phyloP scores from a whole-genome alignment of 1,284 basidiomycete genomes.

The Ceratobasidium sp. region DNA sequence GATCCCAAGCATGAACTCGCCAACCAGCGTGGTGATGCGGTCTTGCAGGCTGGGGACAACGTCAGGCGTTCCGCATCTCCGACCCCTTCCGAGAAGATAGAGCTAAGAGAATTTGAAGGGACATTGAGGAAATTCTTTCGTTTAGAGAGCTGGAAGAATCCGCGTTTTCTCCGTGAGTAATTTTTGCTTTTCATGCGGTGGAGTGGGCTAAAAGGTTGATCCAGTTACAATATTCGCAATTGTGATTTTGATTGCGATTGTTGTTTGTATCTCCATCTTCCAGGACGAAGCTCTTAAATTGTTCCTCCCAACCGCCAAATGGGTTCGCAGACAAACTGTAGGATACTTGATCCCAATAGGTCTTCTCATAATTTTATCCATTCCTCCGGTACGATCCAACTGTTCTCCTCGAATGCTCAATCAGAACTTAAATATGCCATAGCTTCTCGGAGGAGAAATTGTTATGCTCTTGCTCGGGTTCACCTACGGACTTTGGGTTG shows the following conservation, averaged over 20 bases:
- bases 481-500: slow-evolving; percentile 20
- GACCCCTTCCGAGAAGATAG: slow-evolving; percentile 32
- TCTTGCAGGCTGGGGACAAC: too few relatives aligned
- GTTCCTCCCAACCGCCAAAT: slow-evolving; percentile 12
- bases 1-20: too few relatives aligned
- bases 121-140: slow-evolving; percentile 2
- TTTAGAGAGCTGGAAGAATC: slow-evolving; percentile 25
- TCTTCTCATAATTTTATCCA: slow-evolving; percentile 11
- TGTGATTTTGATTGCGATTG: background rate
- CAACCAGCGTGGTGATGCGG: too few relatives aligned
- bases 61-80: slow-evolving; percentile 16
- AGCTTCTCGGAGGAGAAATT: slow-evolving; percentile 36
- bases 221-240: slow-evolving; percentile 7
- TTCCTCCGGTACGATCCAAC: slow-evolving; percentile 23
- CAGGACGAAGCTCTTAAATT: slow-evolving; percentile 4
- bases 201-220: background rate
- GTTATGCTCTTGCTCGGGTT: slow-evolving; percentile 12
- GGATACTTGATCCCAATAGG: slow-evolving; percentile 30
- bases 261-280: background rate
- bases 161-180: slow-evolving; percentile 8
- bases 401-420: background rate
- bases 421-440: background rate
- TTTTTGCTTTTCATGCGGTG: too few relatives aligned
- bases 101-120: slow-evolving; percentile 21
- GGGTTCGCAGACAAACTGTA: slow-evolving; percentile 14